Percentiles rank a stretch among this genome's conserved stretches.
Conservation (phyloP, 2,329 filamentous ascomycete species). For the Sporothrix phasma region DNA sequence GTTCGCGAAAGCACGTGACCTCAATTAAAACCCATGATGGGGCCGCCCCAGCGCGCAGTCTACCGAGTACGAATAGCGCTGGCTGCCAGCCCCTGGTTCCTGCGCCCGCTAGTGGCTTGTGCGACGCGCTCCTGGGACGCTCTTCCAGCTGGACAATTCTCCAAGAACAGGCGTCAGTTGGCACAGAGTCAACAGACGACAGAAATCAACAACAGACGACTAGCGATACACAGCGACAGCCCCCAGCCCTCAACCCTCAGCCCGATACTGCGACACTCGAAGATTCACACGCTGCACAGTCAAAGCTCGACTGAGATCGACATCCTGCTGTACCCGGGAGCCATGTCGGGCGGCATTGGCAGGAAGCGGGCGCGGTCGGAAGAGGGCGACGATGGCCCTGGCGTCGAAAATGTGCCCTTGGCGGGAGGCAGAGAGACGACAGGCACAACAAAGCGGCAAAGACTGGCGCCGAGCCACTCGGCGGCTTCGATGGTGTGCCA, state of each 20-base stretch:
- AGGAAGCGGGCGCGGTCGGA: slow-evolving; percentile 15
- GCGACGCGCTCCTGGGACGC: not conserved
- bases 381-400: not conserved
- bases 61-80: too few relatives aligned
- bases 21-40: not conserved
- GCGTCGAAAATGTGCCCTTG: not conserved
- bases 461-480: not conserved
- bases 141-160: not conserved
- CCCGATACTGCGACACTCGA: not conserved
- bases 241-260: too few relatives aligned
- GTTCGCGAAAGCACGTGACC: slow-evolving; percentile 19
- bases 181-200: not conserved
- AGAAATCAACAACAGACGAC: not conserved
- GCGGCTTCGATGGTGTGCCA: not conserved
- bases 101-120: not conserved
- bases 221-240: not conserved
- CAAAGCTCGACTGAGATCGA: not conserved
- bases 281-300: not conserved
- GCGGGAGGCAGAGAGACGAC: not conserved
- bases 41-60: not conserved
- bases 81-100: not conserved
- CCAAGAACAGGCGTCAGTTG: not conserved
- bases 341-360: slow-evolving; percentile 13
- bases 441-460: slow-evolving; percentile 1
- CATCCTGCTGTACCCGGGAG: not conserved